Base-by-base conservation (phyloP, 176 grass and related monocot species). In the Cenchrus purpureus region DNA sequence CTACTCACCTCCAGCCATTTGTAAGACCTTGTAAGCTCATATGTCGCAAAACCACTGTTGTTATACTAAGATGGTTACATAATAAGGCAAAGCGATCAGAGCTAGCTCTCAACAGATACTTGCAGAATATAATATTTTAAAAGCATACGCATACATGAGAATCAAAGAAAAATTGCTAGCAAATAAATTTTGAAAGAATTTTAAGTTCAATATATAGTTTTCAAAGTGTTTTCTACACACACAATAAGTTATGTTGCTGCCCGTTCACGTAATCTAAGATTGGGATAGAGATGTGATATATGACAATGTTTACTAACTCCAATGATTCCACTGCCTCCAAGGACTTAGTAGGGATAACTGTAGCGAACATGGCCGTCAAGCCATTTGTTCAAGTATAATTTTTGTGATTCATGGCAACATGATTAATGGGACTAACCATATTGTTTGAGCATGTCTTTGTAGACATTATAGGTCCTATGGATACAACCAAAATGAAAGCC, bases 11-110 rank as follows among this genome's bases (percentile, higher is more conserved):
- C 95, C 82, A 97, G 75, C 95, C 95, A 97, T 13, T 88, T 71
- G 86, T 90, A 97, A 86, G 92, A 94, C 68, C 92, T 91, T 63
- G 90, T 90, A 42, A 93, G 89, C 83, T 97, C 95, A 87, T 91
- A 97, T 68, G 95, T 82, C 61, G 95, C 90, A 79, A 93, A 91
- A 19, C 95, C 95, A 73, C 95, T 90, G 88, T 97, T 85, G 7
- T 84, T 65, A 83, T 97, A 94, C 95, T 97, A 83, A n/a, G 44
- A 49, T 78, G 60, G 55, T 70, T 54, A 66, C 22, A 25, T 25
- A 65, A 48, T 40, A 8, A 67, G 6, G 89, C 12, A 66, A 62
- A 61, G 4, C 37, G 70, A 85, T 71, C 44, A 89, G 71, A 54
- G 45, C 56, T 6, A 4, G 7, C n/a, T 70, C 48, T 12, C 29